Evolutionary conservation across 2,329 filamentous ascomycete species (phyloP), one percentile per base, ranked within the genome.

Genomic region (Chaetomium olivaceum): DNA sequence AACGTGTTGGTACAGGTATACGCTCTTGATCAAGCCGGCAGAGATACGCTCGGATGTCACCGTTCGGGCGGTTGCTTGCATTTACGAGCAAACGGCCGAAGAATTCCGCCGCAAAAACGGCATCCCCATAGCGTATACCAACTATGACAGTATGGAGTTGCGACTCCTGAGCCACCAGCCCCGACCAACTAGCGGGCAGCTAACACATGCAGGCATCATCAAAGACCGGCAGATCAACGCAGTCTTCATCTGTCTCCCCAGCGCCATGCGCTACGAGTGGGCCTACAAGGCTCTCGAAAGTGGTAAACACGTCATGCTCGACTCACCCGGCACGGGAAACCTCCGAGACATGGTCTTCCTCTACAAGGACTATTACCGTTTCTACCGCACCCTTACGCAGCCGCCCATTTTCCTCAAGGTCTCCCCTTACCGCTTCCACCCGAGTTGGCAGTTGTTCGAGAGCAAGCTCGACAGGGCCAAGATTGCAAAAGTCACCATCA

Each of bases 301-400:
- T 3, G 81, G 81, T 4, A 86, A 86, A 68, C 83, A 86, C 69
- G 83, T 87, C 23, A 78, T 87, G 0, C 73, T 86, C 2, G 84
- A 86, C 71, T 86, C 86, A 71, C 83, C 84, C 0, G 77, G 79
- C 0, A 78, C 77, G n/a, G 78, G 77, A 29, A 85, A 83, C 69
- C 71, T 75, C 3, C 64, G 58, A 0, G 82, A 87, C 70, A 83
- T 82, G 2, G 71, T 73, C 21, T 67, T 70, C 0, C 76, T 86
- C 19, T 85, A 85, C 71, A 74, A 70, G 33, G 74, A 76, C 23
- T 76, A 39, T 16, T 1, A 78, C 0, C 65, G 77, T 16, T 69
- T 81, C 54, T 66, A 67, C 4, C 58, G 71, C 0, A 72, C 76
- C 1, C 70, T 73, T 19, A 76, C 77, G 33, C 5, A 2, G 14